Evolutionary conservation across 1,139 yeast species (phyloP), one percentile per base, ranked within the genome.

Genomic region (Suhomyces anneliseae): DNA sequence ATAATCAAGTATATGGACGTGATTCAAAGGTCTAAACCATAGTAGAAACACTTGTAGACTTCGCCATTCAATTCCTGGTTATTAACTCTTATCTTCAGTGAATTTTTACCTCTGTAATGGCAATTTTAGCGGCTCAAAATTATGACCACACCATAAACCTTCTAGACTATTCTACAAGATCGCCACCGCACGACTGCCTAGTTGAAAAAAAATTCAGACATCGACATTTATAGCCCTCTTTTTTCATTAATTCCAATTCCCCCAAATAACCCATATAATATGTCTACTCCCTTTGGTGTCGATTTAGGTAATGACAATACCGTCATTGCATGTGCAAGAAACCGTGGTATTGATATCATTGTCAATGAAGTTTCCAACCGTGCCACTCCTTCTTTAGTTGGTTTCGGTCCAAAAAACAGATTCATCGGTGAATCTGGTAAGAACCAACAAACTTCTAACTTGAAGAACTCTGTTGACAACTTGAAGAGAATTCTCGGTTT

Each of bases 321-420:
- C 55, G 97, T 92, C 59, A 82, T 93, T 66, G 98, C 97, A 41
- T 96, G 95, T 68, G 99, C 99, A 55, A 88, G 95, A 72, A 93
- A 93, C 83, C 85, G 98, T 79, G 98, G 98, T 66, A 93, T 95
- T 69, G 99, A 93, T 72, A 86, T 95, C 63, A 89, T 93, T 62
- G 98, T 93, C 76, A 95, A 95, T 70, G 99, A 93, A 73, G 99
- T 93, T 45, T 92, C 98, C 48, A 93, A 93, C 85, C 87, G 99
- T 74, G 73, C 95, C 57, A 93, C 99, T 37, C 99, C 99, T 54
- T 76, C 97, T 27, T 76, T 93, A 58, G 95, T 95, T 59, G 98
- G 97, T 36, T 93, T 93, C 62, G 98, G 98, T 58, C 68, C 69
- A 54, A 90, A 87, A 76, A 85, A 81, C 79, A 85, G 99, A 78